Evolutionary conservation across 148 eudicot genomes (phyloP).

Genomic region (Chenopodium berlandieri): DNA sequence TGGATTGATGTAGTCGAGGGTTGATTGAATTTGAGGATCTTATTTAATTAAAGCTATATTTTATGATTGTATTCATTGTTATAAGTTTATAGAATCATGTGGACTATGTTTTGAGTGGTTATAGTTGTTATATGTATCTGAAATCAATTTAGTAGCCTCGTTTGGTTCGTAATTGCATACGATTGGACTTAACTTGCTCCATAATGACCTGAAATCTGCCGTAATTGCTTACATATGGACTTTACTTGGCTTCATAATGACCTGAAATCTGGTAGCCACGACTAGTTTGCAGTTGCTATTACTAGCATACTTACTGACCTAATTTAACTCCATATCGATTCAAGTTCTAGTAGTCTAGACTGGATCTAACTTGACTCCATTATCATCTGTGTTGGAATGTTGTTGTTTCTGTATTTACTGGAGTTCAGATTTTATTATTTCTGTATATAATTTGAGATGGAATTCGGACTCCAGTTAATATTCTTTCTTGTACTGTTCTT

Average conservation of each 20-base stretch:
- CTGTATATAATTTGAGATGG: neutral
- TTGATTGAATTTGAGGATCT: no score
- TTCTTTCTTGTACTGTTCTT: neutral
- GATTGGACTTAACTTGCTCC: no score
- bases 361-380: neutral
- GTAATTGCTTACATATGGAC: neutral
- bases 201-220: no score
- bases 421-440: neutral
- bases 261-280: neutral
- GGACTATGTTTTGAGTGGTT: neutral
- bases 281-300: neutral
- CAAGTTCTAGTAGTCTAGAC: neutral
- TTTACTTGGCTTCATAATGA: neutral
- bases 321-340: no score
- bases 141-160: no score
- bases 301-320: neutral
- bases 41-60: no score
- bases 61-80: neutral
- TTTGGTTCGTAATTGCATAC: no score
- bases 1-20: no score
- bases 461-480: neutral
- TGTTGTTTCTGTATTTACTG: neutral
- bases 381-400: neutral
- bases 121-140: neutral
- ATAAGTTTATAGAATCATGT: no score